Percentiles rank a stretch among this genome's conserved stretches.
phyloP scores from a whole-genome alignment of 1,284 basidiomycete genomes.

The Heterobasidion irregulare region DNA sequence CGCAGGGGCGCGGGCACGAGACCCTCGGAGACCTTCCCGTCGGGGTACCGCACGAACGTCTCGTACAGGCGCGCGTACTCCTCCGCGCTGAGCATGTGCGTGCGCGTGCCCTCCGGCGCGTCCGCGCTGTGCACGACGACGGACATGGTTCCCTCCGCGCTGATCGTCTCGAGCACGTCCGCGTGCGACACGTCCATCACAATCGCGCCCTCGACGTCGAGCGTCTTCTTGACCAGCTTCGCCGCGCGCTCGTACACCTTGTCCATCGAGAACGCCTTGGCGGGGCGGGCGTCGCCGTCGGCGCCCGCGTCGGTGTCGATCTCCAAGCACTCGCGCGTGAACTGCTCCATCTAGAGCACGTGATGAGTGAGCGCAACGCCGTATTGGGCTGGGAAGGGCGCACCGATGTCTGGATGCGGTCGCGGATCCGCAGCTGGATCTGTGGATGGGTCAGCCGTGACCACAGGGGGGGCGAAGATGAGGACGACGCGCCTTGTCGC shows the following conservation, averaged over 20 bases:
- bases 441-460: conserved; percentile 18
- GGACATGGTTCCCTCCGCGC: conserved; percentile 55
- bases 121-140: conserved; percentile 49
- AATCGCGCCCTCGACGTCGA: conserved; percentile 88
- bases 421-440: conserved; percentile 87
- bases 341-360: conserved; percentile 74
- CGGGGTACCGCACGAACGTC: conserved; percentile 72
- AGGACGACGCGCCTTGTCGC: conserved; percentile 64
- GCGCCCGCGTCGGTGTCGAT: conserved; percentile 56
- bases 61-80: conserved; percentile 69
- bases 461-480: background rate
- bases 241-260: conserved; percentile 84
- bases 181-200: conserved; percentile 91
- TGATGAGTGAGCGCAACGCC: background rate
- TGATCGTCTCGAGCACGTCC: conserved; percentile 76
- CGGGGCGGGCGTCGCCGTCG: conserved; percentile 15
- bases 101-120: conserved; percentile 32
- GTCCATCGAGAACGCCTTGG: conserved; percentile 55
- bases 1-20: conserved; percentile 73
- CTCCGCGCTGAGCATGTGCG: conserved; percentile 42
- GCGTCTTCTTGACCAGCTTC: conserved; percentile 78
- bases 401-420: conserved; percentile 85
- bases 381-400: conserved; percentile 15
- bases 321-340: conserved; percentile 91
- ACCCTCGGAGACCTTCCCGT: conserved; percentile 81